phyloP scores from a whole-genome alignment of 176 grass and related monocot genomes.

The Avena eriantha region DNA sequence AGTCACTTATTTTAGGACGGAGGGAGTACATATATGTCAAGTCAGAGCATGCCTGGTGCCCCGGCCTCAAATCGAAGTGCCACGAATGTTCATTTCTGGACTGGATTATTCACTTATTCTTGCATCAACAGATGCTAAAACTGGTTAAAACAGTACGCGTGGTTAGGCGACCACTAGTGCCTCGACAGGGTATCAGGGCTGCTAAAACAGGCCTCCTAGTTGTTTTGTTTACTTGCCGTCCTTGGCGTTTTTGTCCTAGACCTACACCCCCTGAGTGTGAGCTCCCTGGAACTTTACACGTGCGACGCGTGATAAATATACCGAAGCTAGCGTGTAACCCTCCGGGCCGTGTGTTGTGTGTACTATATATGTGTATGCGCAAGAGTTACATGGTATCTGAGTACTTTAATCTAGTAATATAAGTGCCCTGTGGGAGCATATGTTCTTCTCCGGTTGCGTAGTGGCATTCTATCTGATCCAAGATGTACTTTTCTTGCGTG shows the following conservation, averaged over 20 bases:
- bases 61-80: no score
- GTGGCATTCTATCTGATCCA: constrained; percentile 48
- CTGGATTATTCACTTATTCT: constrained; percentile 20
- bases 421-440: constrained; percentile 38
- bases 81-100: constrained; percentile 19
- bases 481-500: constrained; percentile 27
- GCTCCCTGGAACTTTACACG: neutral
- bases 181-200: neutral
- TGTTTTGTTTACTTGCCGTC: neutral
- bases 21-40: no score
- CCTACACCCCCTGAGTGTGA: neutral
- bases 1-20: no score
- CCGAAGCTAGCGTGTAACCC: no score
- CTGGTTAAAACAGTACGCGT: neutral
- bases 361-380: no score
- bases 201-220: neutral
- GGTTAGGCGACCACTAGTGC: neutral
- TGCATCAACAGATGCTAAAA: constrained; percentile 9
- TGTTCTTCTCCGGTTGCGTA: constrained; percentile 43
- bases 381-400: no score
- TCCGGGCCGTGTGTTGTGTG: no score
- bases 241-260: no score
- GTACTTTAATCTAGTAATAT: neutral
- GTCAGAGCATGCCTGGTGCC: neutral
- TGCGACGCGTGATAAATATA: neutral